phyloP scores from a whole-genome alignment of 2,329 filamentous ascomycete species.

The Sporothrix inflata region DNA sequence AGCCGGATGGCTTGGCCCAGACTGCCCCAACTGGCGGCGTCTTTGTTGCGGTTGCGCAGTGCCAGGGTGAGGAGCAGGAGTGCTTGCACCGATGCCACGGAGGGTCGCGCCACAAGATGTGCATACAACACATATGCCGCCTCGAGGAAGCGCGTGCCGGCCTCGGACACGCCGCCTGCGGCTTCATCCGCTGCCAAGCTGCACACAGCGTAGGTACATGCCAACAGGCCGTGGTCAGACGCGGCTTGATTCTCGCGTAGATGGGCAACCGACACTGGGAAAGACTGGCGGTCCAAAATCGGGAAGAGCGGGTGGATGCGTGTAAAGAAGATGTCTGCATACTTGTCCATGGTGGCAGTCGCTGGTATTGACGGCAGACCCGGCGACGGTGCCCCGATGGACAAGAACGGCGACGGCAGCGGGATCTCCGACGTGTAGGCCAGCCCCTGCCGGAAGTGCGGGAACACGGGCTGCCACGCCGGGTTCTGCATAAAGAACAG shows the following conservation, averaged over 20 bases:
- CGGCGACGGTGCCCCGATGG: not conserved
- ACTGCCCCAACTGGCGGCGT: constrained; percentile 28
- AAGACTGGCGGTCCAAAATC: not conserved
- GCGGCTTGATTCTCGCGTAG: not conserved
- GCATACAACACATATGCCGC: constrained; percentile 24
- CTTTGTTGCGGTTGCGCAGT: constrained; percentile 29
- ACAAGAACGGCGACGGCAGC: constrained; percentile 15
- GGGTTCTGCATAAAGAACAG: constrained; percentile 25
- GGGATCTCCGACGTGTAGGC: constrained; percentile 21
- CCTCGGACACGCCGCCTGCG: not conserved
- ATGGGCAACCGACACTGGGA: not conserved
- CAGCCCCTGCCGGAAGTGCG: constrained; percentile 24
- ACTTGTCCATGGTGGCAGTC: not conserved
- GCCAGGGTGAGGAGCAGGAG: constrained; percentile 25
- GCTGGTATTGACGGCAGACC: not conserved
- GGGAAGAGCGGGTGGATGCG: constrained; percentile 21
- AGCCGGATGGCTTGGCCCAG: constrained; percentile 27
- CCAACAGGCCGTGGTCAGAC: constrained; percentile 1
- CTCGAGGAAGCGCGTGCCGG: constrained; percentile 13
- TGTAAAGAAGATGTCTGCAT: not conserved
- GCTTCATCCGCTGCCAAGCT: constrained; percentile 27
- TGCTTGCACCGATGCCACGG: constrained; percentile 18
- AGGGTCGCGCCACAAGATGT: constrained; percentile 21
- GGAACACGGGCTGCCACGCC: constrained; percentile 27
- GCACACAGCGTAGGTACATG: constrained; percentile 18